Percentiles rank a stretch among this genome's conserved stretches.
These are phyloP conservation scores for Paratrypanosoma confusum DNA, from an alignment of 208 protist genomes.

Conservation along the genomic window DNA sequence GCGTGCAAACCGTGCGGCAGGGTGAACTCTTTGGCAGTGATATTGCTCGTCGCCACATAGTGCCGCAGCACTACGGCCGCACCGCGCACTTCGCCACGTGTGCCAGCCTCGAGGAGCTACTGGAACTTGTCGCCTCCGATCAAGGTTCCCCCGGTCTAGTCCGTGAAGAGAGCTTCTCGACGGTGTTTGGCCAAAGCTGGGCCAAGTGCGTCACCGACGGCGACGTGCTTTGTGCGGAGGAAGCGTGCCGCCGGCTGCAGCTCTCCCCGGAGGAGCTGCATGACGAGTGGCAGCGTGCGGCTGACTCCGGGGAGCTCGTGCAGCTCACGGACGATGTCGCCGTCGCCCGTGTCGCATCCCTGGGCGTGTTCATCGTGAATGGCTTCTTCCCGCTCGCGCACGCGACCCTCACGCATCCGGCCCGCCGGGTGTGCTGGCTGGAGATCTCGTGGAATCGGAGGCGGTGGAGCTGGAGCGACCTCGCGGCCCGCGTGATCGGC, in stretches of 20 bases:
- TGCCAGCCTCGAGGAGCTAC: slow-evolving; percentile 9
- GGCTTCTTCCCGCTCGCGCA: slow-evolving; percentile 50
- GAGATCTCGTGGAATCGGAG: slow-evolving; percentile 34
- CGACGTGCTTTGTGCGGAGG: slow-evolving; percentile 24
- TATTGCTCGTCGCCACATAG: no score
- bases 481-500: slow-evolving; percentile 38
- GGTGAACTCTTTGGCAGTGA: slow-evolving; percentile 18
- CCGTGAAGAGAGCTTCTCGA: slow-evolving; percentile 18
- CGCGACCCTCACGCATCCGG: slow-evolving; percentile 24
- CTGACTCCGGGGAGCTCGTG: slow-evolving; percentile 10
- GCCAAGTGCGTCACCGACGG: slow-evolving; percentile 10
- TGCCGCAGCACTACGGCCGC: no score
- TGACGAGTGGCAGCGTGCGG: slow-evolving; percentile 15
- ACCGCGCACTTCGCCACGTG: slow-evolving; percentile 4
- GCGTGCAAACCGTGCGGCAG: slow-evolving; percentile 17
- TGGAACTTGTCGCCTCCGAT: slow-evolving; percentile 7
- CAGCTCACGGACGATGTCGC: slow-evolving; percentile 27
- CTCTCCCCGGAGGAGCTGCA: slow-evolving; percentile 28
- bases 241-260: slow-evolving; percentile 14
- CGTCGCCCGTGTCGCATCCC: slow-evolving; percentile 23
- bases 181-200: slow-evolving; percentile 17
- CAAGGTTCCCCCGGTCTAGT: no score
- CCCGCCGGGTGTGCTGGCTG: slow-evolving; percentile 24
- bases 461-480: slow-evolving; percentile 32
- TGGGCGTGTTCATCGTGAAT: slow-evolving; percentile 58